These are phyloP conservation scores for Hypoxylon sp. DNA, from an alignment of 2,329 filamentous ascomycete genomes.

Conservation along the genomic window DNA sequence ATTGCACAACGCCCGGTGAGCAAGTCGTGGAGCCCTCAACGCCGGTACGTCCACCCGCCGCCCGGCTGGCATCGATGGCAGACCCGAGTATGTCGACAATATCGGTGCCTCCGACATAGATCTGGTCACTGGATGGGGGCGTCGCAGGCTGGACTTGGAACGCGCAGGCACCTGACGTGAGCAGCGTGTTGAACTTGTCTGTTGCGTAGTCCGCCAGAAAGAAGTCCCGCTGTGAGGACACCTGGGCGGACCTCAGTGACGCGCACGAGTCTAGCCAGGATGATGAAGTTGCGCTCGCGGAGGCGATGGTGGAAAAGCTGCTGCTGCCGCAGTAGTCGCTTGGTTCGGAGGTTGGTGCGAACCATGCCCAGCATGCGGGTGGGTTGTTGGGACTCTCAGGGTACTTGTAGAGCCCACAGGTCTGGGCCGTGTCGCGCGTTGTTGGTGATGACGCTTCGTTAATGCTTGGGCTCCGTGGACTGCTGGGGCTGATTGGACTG, in stretches of 20 bases:
- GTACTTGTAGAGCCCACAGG: conserved; percentile 38
- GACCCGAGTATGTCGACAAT: conserved; percentile 37
- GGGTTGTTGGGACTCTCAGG: conserved; percentile 41
- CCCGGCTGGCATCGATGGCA: conserved; percentile 27
- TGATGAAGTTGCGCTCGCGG: conserved; percentile 11
- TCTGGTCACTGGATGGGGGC: conserved; percentile 41
- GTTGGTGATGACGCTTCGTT: conserved; percentile 7
- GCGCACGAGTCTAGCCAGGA: conserved; percentile 33
- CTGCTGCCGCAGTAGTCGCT: conserved; percentile 45
- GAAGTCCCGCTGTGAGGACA: conserved; percentile 35
- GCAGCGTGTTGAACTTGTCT: conserved; percentile 40
- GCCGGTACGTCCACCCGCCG: conserved; percentile 19
- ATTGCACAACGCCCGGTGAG: conserved; percentile 38
- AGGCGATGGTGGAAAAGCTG: conserved; percentile 26
- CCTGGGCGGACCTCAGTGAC: conserved; percentile 18
- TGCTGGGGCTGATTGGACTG: not conserved
- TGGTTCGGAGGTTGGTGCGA: conserved; percentile 27
- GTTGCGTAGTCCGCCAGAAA: conserved; percentile 42
- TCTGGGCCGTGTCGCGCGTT: conserved; percentile 5
- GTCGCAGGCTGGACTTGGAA: conserved; percentile 42
- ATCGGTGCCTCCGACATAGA: conserved; percentile 45
- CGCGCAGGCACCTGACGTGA: conserved; percentile 29
- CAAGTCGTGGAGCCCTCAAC: conserved; percentile 44
- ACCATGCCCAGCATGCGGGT: conserved; percentile 45
- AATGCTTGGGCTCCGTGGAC: not conserved